Evolutionary conservation across 257 asterid species (phyloP), one percentile per base, ranked within the genome.

Genomic region (Avicennia marina): DNA sequence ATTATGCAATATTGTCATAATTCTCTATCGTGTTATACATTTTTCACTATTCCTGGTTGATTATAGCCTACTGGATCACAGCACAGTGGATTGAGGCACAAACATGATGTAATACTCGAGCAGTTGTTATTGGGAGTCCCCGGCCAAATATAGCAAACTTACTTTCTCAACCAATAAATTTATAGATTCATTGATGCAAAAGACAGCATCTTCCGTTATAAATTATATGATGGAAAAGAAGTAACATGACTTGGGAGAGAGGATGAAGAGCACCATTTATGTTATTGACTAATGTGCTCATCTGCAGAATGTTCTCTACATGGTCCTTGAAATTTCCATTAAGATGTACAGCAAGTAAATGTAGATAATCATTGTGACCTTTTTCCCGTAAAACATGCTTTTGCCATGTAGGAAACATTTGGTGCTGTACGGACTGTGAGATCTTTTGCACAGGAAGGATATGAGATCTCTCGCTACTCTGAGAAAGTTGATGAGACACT

Each of bases 371-470:
- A 31, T 58, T 2, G 39, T 19, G 25, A 15, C 31, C 42, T 43
- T 42, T 47, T 51, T 59, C 44, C 48, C 49, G 6, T 33, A 21
- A 63, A 41, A 45, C 55, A 11, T 66, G 55, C 20, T 20, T 25
- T 40, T 49, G 57, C 43, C 51, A 20, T 72, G 53, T 64, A 88
- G 96, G 95, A 88, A 85, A 72, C 90, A 5, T 85, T 85, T 69
- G 90, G 96, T 48, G 95, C 96, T 2, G 64, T 88, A 52, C 90
- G 95, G 46, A 88, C 96, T 1, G 96, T 88, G 62, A 80, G 95
- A 77, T 88, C 95, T 54, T 88, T 88, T 77, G 95, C 96, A 17
- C 95, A 82, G 64, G 96, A 85, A 66, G 75, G 77, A 43, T 82
- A 82, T 59, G 90, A 82, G 70, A 73, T 62, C 61, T 57, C 84